Evolutionary conservation across 2,329 filamentous ascomycete genomes (phyloP), one percentile per base, ranked within the genome.

Genomic region (Orbilia blumenaviensis): DNA sequence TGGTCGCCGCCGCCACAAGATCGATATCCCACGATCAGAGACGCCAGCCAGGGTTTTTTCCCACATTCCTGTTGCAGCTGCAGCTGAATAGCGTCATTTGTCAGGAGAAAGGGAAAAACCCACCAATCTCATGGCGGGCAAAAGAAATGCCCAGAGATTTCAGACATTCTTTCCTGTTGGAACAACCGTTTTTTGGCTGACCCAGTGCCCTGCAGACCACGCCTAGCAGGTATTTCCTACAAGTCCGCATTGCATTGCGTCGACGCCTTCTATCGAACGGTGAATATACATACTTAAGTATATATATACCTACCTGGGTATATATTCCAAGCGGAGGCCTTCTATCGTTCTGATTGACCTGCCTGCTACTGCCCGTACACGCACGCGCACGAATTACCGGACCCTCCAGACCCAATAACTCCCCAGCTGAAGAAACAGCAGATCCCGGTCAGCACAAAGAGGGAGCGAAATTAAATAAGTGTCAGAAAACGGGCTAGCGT

Each of bases 1-100:
- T n/a, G n/a, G n/a, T n/a, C n/a, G n/a, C n/a, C n/a, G n/a, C 18
- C 52, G 10, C 23, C 46, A 54, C 25, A 27, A 21, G 29, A 5
- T n/a, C 29, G 25, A 27, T 54, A 10, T 36, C 12, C 38, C 12
- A 58, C n/a, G n/a, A n/a, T n/a, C n/a, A n/a, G n/a, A n/a, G n/a
- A n/a, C n/a, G n/a, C n/a, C n/a, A n/a, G n/a, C n/a, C n/a, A n/a
- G n/a, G n/a, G n/a, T n/a, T n/a, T n/a, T n/a, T n/a, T 56, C 50
- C 67, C 36, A 60, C 69, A 74, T 74, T 74, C 62, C 61, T 66
- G 42, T 74, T 56, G 69, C 61, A 61, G 42, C 67, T 56, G 69
- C 61, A 61, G 69, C 36, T 52, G 52, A 34, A 66, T 66, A 74
- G 69, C 52, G 52, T 74, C 69, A 74, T 74, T 67, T 27, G 69